A percentile compares a stretch with the other conserved stretches of the same genome.
Evolutionary conservation across 345 rosid genomes (phyloP).

Genomic region (Cardiospermum halicacabum): DNA sequence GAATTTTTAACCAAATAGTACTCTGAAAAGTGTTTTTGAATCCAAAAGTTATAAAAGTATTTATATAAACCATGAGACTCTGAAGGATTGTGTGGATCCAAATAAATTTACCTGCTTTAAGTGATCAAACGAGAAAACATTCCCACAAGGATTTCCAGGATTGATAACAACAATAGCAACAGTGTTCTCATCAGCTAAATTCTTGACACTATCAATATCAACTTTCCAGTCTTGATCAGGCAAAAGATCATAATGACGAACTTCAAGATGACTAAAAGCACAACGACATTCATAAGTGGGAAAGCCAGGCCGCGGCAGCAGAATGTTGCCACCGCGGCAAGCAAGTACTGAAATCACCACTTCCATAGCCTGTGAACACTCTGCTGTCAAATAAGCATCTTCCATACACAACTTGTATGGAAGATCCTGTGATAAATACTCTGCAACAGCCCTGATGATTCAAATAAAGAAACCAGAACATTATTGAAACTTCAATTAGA

Average conservation of each 20-base stretch:
- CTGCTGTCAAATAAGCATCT: slow-evolving; percentile 28
- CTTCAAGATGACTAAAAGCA: slow-evolving; percentile 23
- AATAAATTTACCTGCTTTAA: slow-evolving; percentile 45
- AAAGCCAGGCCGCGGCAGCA: slow-evolving; percentile 28
- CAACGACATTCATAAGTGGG: slow-evolving; percentile 24
- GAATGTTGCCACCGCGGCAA: slow-evolving; percentile 30
- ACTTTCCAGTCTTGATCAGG: slow-evolving; percentile 60
- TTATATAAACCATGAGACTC: too few species aligned
- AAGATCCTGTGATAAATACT: slow-evolving; percentile 25
- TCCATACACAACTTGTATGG: slow-evolving; percentile 20
- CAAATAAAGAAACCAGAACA: neutral
- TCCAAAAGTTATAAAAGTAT: too few species aligned
- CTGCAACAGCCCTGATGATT: slow-evolving; percentile 28
- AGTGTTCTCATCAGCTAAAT: slow-evolving; percentile 53
- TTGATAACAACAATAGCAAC: slow-evolving; percentile 51
- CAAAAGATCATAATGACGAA: slow-evolving; percentile 41
- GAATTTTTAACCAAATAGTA: too few species aligned
- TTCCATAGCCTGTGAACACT: slow-evolving; percentile 31
- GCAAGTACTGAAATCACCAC: slow-evolving; percentile 21
- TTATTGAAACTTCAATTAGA: too few species aligned
- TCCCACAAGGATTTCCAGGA: slow-evolving; percentile 64
- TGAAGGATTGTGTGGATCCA: too few species aligned
- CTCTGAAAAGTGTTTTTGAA: too few species aligned
- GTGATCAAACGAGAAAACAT: slow-evolving; percentile 46
- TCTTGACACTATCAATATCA: slow-evolving; percentile 48